Base-by-base conservation (phyloP, 225 moss, liverwort and hornwort genomes). In the Antitrichia curtipendula region DNA sequence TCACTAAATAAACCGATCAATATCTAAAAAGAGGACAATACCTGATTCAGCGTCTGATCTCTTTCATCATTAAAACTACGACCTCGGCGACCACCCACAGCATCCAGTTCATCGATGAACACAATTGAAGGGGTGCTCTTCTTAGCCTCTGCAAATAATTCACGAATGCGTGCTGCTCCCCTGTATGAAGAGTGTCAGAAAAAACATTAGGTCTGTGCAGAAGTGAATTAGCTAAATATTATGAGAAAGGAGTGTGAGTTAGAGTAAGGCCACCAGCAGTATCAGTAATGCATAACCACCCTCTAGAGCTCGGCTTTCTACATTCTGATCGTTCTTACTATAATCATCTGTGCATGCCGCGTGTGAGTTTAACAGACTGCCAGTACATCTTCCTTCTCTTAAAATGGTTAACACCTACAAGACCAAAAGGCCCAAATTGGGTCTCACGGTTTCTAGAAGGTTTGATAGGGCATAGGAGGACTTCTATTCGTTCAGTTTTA, bases 61-160 rank as follows among this genome's bases (percentile, higher is more conserved):
- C 98, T 93, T 89, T 96, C 96, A 86, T 98, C 96, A n/a, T 96
- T 98, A 83, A 95, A 95, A 84, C 98, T 98, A 66, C 96, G 92
- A 36, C 96, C 98, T n/a, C 98, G 96, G 52, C 94, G 94, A 86
- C 96, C 98, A 82, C 98, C 96, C 19, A 96, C 96, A 47, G 96
- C 98, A 87, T 98, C 98, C 72, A 98, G 87, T 82, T 98, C 98
- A 92, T 98, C 96, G 80, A 96, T 96, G 79, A 98, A 98, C 47
- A 96, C 96, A 87, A 98, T 96, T 27, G 96, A 95, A 49, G 98
- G 98, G 32, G 96, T 96, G 76, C 90, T 94, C 84, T 95, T 96
- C 89, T 96, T 94, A 36, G 98, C 98, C 90, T 96, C 96, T 53
- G 96, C 93, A 90, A 98, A 98, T 58, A 96, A 94, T 76, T 98